Evolutionary conservation across 129 eudicot genomes (phyloP).

Genomic region (Glebionis coronaria): DNA sequence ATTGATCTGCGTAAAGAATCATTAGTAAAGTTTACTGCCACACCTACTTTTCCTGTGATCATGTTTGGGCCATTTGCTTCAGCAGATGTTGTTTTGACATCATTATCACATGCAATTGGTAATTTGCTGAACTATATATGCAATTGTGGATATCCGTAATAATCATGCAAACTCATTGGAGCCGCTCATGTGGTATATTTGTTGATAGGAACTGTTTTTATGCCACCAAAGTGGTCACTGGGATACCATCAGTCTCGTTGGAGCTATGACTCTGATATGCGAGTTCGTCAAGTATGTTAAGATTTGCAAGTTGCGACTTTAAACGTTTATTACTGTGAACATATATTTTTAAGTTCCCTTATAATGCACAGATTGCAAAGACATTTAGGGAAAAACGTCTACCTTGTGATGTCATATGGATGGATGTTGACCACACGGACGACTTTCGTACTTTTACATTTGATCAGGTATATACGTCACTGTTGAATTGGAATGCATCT

Average conservation of each 20-base stretch:
- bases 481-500: neutral
- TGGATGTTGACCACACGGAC: slow-evolving; percentile 99
- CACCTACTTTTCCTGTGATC: slow-evolving; percentile 68
- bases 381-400: slow-evolving; percentile 85
- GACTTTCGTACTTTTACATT: slow-evolving; percentile 94
- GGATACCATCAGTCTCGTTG: slow-evolving; percentile 98
- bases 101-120: slow-evolving; percentile 85
- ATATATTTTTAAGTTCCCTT: neutral
- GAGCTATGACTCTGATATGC: slow-evolving; percentile 78
- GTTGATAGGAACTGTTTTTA: slow-evolving; percentile 85
- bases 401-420: slow-evolving; percentile 99
- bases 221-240: slow-evolving; percentile 98
- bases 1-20: slow-evolving; percentile 81
- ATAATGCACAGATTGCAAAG: slow-evolving; percentile 63
- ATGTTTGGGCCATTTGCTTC: slow-evolving; percentile 90
- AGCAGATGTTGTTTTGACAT: slow-evolving; percentile 67
- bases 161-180: neutral
- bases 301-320: neutral
- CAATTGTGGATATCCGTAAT: neutral
- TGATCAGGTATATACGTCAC: slow-evolving; percentile 49
- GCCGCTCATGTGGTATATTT: neutral
- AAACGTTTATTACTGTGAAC: slow-evolving; percentile 8
- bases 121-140: slow-evolving; percentile 26
- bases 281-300: slow-evolving; percentile 81
- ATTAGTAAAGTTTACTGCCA: slow-evolving; percentile 49